Percentiles rank a stretch among this genome's conserved stretches.
Conservation (phyloP, 805 yeast species). For the Saccharomycopsis sp. region DNA sequence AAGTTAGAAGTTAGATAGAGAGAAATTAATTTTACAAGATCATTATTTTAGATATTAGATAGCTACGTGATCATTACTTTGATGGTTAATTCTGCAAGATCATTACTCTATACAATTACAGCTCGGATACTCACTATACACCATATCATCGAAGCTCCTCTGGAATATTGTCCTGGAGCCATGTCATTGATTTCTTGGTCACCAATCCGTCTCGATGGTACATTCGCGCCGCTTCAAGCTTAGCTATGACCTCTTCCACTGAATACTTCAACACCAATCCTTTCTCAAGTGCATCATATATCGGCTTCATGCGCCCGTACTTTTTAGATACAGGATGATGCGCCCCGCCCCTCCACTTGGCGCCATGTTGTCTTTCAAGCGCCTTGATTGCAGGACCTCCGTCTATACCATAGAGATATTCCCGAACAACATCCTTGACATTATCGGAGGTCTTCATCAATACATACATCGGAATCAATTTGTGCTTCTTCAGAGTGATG, state of each 20-base stretch:
- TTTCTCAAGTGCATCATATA: slow-evolving; percentile 15
- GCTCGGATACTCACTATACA: too few relatives aligned
- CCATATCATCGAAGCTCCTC: slow-evolving; percentile 6
- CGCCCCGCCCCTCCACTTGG: slow-evolving; percentile 24
- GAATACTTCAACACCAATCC: slow-evolving; percentile 9
- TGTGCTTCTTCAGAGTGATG: slow-evolving; percentile 6
- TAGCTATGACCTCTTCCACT: slow-evolving; percentile 7
- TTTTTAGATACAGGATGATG: slow-evolving; percentile 23
- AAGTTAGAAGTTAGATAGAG: too few relatives aligned
- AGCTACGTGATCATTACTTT: too few relatives aligned
- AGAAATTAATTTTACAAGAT: too few relatives aligned
- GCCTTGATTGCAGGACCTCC: slow-evolving; percentile 21
- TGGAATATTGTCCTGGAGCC: slow-evolving; percentile 19
- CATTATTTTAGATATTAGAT: too few relatives aligned
- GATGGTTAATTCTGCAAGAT: too few relatives aligned
- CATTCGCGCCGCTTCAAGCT: slow-evolving; percentile 9
- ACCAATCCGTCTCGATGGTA: slow-evolving; percentile 11
- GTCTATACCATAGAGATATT: slow-evolving; percentile 20
- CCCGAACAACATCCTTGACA: slow-evolving; percentile 11
- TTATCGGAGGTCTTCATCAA: slow-evolving; percentile 7
- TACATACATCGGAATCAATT: slow-evolving; percentile 10
- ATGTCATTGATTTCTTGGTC: slow-evolving; percentile 13
- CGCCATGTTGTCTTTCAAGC: slow-evolving; percentile 20
- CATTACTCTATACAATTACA: too few relatives aligned
- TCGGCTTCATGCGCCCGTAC: slow-evolving; percentile 19